Base-by-base conservation (phyloP, 75 land plant genomes). In the Cryptomeria japonica region DNA sequence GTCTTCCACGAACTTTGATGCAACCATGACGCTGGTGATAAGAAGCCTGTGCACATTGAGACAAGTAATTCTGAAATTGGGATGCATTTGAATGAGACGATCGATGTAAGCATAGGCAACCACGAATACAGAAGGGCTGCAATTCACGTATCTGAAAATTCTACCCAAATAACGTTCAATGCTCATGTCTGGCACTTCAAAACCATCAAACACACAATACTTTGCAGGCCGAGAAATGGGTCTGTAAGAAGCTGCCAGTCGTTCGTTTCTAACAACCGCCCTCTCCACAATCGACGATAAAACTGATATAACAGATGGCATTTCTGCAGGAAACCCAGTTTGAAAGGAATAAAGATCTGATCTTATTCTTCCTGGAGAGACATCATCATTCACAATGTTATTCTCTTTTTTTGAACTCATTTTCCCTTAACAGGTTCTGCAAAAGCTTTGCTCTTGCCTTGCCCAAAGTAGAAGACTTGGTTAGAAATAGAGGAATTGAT, bases 21-120 rank as follows among this genome's bases (percentile, higher is more conserved):
- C 93, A 28, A 94, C 94, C 92, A 96, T 91, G 91, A 96, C 89
- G 36, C 94, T 92, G 73, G 97, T 95, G 86, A 94, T 90, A 88
- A 96, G 94, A 83, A 96, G 92, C 47, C 97, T 84, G 83, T 96
- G 96, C 0, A 96, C 94, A 88, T 96, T 96, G 49, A 86, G 39
- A 28, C 92, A 87, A 32, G 86, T 87, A 44, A 96, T 89, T 15
- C 90, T 47, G 42, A 96, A 91, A 31, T 72, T 87, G 3, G 94
- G 91, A 61, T 89, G 83, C 31, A 64, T 47, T 80, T 93, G 97
- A 85, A 93, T 90, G 68, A 95, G 84, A 3, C 95, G 93, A 85
- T 96, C 96, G 6, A 96, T 93, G 44, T 96, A 96, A 2, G 93
- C 93, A 84, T 95, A 96, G 14, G 96, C 97, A 13, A 96, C 96